phyloP scores from a whole-genome alignment of 106 monocot genomes.

The Xerophyta viscosa region DNA sequence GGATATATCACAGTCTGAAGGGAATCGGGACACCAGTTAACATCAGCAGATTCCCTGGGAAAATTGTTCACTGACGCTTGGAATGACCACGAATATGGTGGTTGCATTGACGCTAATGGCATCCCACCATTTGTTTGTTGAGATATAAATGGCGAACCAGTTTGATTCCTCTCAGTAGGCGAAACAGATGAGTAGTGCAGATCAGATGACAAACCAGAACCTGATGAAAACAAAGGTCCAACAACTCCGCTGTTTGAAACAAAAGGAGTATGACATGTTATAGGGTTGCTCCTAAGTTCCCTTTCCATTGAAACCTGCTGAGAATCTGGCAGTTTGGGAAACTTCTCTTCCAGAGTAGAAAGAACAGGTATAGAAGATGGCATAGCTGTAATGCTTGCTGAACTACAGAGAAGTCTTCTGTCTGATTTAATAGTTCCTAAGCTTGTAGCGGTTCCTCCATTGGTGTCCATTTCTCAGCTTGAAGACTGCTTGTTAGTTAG shows the following conservation, averaged over 20 bases:
- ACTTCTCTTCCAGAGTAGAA: conserved; percentile 24
- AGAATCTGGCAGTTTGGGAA: conserved; percentile 34
- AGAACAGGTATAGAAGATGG: conserved; percentile 37
- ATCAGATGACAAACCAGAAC: conserved; percentile 39
- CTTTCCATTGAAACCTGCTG: conserved; percentile 42
- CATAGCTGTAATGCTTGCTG: conserved; percentile 7
- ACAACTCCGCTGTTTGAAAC: conserved; percentile 33
- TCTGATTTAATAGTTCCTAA: conserved; percentile 4
- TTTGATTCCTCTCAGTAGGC: conserved; percentile 10
- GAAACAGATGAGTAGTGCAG: conserved; percentile 32
- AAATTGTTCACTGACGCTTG: conserved; percentile 17
- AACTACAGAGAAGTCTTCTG: background rate
- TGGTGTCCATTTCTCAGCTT: background rate
- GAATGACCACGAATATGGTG: conserved; percentile 22
- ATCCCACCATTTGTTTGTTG: conserved; percentile 9
- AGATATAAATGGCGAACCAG: conserved; percentile 10
- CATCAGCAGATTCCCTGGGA: conserved; percentile 14
- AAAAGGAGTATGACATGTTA: conserved; percentile 23
- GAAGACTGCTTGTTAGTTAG: background rate
- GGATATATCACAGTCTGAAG: conserved; percentile 15
- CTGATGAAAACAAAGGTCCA: conserved; percentile 39
- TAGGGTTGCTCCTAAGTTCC: conserved; percentile 24
- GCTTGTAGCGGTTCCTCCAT: background rate
- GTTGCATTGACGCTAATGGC: conserved; percentile 6
- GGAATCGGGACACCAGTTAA: conserved; percentile 19